These are phyloP conservation scores for Barnettozyma hawaiiensis DNA, from an alignment of 1,139 yeast species.

Conservation along the genomic window DNA sequence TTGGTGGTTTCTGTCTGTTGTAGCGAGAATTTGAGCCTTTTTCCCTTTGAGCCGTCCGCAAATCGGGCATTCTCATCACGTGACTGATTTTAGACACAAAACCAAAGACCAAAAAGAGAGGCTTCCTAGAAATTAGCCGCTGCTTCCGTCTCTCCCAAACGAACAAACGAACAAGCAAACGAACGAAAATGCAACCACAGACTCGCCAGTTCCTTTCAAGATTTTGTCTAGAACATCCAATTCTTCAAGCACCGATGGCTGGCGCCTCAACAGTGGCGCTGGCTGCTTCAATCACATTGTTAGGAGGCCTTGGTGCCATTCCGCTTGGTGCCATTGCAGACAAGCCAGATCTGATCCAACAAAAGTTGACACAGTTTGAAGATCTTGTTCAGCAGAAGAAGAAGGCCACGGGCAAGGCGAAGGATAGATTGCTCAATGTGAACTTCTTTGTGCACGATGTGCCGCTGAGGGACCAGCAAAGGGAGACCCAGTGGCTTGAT, in stretches of 20 bases:
- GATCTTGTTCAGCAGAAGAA: too few relatives aligned
- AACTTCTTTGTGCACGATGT: conserved; percentile 43
- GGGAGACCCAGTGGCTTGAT: conserved; percentile 19
- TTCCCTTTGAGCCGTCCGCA: too few relatives aligned
- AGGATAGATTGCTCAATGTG: conserved; percentile 32
- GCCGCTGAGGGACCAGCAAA: conserved; percentile 5
- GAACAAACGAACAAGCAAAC: too few relatives aligned
- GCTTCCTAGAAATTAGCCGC: too few relatives aligned
- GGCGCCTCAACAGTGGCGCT: conserved; percentile 40
- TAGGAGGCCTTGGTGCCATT: conserved; percentile 44
- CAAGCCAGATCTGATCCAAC: conserved; percentile 10
- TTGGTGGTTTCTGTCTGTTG: too few relatives aligned
- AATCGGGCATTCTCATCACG: too few relatives aligned
- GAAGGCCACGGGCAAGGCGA: background rate
- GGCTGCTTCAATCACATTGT: conserved; percentile 35
- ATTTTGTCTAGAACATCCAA: conserved; percentile 32
- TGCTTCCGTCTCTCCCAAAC: too few relatives aligned
- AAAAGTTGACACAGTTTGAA: conserved; percentile 12
- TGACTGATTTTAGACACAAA: too few relatives aligned
- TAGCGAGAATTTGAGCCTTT: too few relatives aligned
- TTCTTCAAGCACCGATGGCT: conserved; percentile 52
- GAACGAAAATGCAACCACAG: conserved; percentile 19
- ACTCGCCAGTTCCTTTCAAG: conserved; percentile 10
- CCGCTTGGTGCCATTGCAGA: conserved; percentile 29
- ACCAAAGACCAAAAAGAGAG: too few relatives aligned